Conservation (phyloP, 257 asterid species). For the Catharanthus roseus region DNA sequence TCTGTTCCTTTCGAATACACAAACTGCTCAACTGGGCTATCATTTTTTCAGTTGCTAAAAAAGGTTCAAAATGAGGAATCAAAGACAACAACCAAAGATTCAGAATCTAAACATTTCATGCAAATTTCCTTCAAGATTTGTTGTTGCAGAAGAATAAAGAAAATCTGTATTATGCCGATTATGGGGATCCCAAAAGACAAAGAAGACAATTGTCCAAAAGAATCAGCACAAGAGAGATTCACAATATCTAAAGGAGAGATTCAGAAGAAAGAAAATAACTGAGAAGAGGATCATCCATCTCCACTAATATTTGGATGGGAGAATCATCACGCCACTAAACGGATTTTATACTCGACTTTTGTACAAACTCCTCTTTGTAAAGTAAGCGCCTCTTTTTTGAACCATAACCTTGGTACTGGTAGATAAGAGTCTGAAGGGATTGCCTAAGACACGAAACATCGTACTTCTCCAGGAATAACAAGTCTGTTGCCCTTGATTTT, state of each 20-base stretch:
- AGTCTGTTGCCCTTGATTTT: slow-evolving; percentile 37
- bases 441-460: slow-evolving; percentile 34
- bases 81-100: background rate
- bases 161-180: background rate
- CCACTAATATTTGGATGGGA: slow-evolving; percentile 11
- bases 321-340: slow-evolving; percentile 17
- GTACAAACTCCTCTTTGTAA: slow-evolving; percentile 30
- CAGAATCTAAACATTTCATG: slow-evolving; percentile 1
- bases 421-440: slow-evolving; percentile 37
- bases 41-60: background rate
- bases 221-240: slow-evolving; percentile 10
- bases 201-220: slow-evolving; percentile 9
- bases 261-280: slow-evolving; percentile 6
- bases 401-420: slow-evolving; percentile 39
- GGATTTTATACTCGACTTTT: slow-evolving; percentile 33
- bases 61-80: too few relatives aligned
- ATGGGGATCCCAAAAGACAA: slow-evolving; percentile 1
- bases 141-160: background rate
- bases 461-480: slow-evolving; percentile 31
- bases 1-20: too few relatives aligned
- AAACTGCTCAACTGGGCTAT: background rate
- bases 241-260: background rate
- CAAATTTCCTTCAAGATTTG: background rate
- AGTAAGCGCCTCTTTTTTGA: slow-evolving; percentile 37
- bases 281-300: slow-evolving; percentile 12